phyloP scores from a whole-genome alignment of 2,329 filamentous ascomycete genomes.

The Calcarisporium arbuscula region DNA sequence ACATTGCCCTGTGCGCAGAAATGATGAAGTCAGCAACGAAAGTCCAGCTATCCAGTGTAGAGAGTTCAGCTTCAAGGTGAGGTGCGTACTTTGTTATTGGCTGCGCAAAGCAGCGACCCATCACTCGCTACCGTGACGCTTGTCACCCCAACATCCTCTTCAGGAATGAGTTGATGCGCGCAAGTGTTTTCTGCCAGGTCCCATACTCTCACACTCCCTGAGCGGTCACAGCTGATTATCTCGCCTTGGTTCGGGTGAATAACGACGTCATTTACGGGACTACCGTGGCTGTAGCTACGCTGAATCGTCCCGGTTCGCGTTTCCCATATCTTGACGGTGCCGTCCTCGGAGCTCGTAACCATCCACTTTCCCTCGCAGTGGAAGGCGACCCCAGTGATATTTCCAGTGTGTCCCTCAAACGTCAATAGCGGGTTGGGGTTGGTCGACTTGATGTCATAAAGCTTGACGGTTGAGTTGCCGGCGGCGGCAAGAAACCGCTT shows the following conservation, averaged over 20 bases:
- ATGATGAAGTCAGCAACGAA: not conserved
- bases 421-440: slow-evolving; percentile 89
- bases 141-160: slow-evolving; percentile 88
- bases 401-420: slow-evolving; percentile 93
- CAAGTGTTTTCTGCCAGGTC: slow-evolving; percentile 96
- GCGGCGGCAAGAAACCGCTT: slow-evolving; percentile 91
- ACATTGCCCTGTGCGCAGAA: slow-evolving; percentile 73
- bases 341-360: slow-evolving; percentile 95
- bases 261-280: slow-evolving; percentile 94
- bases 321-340: slow-evolving; percentile 96
- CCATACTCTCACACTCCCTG: slow-evolving; percentile 91
- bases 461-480: slow-evolving; percentile 78
- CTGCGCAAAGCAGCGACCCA: slow-evolving; percentile 85
- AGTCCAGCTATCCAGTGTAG: not conserved
- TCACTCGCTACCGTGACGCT: slow-evolving; percentile 96
- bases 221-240: slow-evolving; percentile 91
- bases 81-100: slow-evolving; percentile 71
- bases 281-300: slow-evolving; percentile 85
- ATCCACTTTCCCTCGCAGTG: slow-evolving; percentile 99
- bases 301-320: slow-evolving; percentile 80
- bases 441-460: slow-evolving; percentile 98
- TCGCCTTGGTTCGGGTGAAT: slow-evolving; percentile 99
- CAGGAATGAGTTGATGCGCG: slow-evolving; percentile 90
- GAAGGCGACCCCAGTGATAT: slow-evolving; percentile 94
- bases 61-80: not conserved